Conservation (phyloP, 2,329 filamentous ascomycete genomes). For the Zymoseptoria passerinii region DNA sequence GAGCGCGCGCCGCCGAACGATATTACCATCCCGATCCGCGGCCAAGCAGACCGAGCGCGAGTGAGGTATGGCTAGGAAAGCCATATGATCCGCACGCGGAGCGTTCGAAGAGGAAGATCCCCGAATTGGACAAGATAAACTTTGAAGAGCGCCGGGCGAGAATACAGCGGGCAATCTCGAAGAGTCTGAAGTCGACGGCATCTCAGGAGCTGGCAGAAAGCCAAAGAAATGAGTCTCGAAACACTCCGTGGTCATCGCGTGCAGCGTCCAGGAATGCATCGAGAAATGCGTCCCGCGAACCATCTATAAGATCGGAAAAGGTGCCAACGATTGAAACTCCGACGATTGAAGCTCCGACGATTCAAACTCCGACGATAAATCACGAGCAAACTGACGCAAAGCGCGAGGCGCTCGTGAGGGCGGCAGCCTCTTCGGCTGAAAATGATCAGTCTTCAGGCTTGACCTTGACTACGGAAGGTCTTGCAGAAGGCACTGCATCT, state of each 20-base stretch:
- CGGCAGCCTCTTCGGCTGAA: not conserved
- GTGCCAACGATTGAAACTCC: slow-evolving; percentile 8
- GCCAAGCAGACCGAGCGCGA: slow-evolving; percentile 31
- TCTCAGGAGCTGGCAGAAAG: slow-evolving; percentile 36
- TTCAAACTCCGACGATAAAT: slow-evolving; percentile 4
- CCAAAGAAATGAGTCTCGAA: slow-evolving; percentile 15
- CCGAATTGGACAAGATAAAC: slow-evolving; percentile 68
- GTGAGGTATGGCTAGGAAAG: slow-evolving; percentile 56
- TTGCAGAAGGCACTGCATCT: slow-evolving; percentile 10
- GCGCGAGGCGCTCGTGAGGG: not conserved
- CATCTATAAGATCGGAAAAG: slow-evolving; percentile 40
- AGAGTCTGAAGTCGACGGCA: slow-evolving; percentile 62
- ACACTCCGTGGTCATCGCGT: slow-evolving; percentile 6
- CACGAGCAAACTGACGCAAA: slow-evolving; percentile 9
- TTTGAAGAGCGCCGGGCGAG: slow-evolving; percentile 74
- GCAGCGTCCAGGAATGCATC: slow-evolving; percentile 9
- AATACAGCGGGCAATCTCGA: slow-evolving; percentile 78
- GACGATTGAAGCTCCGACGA: slow-evolving; percentile 12
- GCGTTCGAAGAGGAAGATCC: slow-evolving; percentile 37
- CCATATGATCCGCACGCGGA: slow-evolving; percentile 68
- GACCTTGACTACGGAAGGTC: slow-evolving; percentile 21
- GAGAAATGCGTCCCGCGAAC: slow-evolving; percentile 7
- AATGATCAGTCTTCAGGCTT: slow-evolving; percentile 12
- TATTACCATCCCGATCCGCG: slow-evolving; percentile 34
- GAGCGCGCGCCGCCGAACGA: slow-evolving; percentile 55